phyloP scores from a whole-genome alignment of 495 filamentous ascomycete genomes.

The Aspergillus saccharolyticus region DNA sequence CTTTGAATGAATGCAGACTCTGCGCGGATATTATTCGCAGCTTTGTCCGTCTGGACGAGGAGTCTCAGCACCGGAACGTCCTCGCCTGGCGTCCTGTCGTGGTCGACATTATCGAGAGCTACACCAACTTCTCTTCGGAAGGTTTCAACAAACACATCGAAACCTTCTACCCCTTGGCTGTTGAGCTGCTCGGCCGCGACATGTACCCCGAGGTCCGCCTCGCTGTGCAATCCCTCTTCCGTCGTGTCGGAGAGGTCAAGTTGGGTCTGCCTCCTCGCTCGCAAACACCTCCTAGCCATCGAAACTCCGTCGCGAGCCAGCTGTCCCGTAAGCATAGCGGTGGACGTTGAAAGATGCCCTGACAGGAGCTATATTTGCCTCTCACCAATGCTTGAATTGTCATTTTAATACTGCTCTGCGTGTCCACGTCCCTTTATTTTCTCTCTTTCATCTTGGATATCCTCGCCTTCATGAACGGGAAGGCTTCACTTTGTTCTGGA shows the following conservation, averaged over 20 bases:
- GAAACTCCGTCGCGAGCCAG: constrained; percentile 38
- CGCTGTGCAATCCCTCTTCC: constrained; percentile 68
- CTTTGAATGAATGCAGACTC: constrained; percentile 41
- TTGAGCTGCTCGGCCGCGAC: constrained; percentile 81
- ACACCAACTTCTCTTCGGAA: constrained; percentile 76
- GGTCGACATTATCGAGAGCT: constrained; percentile 95
- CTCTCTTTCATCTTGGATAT: constrained; percentile 32
- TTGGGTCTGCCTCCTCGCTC: constrained; percentile 55
- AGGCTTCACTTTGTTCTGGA: constrained; percentile 11
- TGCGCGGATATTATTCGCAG: constrained; percentile 87
- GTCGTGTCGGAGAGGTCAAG: constrained; percentile 76
- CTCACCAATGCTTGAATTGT: not conserved
- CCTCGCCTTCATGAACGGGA: constrained; percentile 17
- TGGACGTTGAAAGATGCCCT: constrained; percentile 14
- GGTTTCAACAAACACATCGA: constrained; percentile 75
- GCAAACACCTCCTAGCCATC: constrained; percentile 37
- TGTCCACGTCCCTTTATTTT: constrained; percentile 5
- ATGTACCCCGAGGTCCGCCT: constrained; percentile 70
- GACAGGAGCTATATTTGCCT: not conserved
- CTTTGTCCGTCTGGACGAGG: constrained; percentile 81
- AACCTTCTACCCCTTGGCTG: constrained; percentile 77
- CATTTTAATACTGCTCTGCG: not conserved
- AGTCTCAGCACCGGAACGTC: constrained; percentile 92
- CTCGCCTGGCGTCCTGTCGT: constrained; percentile 95
- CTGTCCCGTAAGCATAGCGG: constrained; percentile 27